Evolutionary conservation across 441 rosid genomes (phyloP).

Genomic region (Pelargonium fulgidum): DNA sequence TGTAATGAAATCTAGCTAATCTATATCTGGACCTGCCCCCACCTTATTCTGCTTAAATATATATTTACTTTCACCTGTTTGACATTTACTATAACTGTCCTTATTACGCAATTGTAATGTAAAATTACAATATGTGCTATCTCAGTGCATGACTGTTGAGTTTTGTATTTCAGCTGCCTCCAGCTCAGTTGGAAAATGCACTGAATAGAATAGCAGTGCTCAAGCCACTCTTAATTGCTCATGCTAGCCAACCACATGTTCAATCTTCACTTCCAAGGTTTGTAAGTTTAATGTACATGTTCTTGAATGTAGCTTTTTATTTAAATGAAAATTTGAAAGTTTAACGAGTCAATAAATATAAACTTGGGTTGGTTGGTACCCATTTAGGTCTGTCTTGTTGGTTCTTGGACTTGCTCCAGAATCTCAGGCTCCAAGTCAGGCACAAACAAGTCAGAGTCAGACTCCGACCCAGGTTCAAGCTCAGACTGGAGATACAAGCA

Average conservation of each 20-base stretch:
- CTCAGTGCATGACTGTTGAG: conserved; percentile 1
- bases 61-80: neutral
- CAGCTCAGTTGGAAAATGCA: conserved; percentile 88
- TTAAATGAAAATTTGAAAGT: neutral
- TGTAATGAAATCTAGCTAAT: neutral
- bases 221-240: conserved; percentile 72
- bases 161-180: conserved; percentile 64
- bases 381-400: neutral
- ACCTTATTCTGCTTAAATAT: neutral
- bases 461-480: conserved; percentile 11
- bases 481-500: conserved; percentile 50
- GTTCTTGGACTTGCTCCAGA: neutral
- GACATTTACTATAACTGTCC: neutral
- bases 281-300: neutral
- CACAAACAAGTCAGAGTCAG: conserved; percentile 35
- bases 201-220: conserved; percentile 59
- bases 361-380: conserved; percentile 17
- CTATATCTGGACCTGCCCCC: neutral
- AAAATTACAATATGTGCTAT: neutral
- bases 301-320: neutral
- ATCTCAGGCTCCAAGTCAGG: conserved; percentile 28
- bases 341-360: neutral
- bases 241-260: conserved; percentile 78
- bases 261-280: conserved; percentile 87
- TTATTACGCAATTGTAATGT: neutral